phyloP scores from a whole-genome alignment of 148 eudicot genomes.

The Mesembryanthemum crystallinum region DNA sequence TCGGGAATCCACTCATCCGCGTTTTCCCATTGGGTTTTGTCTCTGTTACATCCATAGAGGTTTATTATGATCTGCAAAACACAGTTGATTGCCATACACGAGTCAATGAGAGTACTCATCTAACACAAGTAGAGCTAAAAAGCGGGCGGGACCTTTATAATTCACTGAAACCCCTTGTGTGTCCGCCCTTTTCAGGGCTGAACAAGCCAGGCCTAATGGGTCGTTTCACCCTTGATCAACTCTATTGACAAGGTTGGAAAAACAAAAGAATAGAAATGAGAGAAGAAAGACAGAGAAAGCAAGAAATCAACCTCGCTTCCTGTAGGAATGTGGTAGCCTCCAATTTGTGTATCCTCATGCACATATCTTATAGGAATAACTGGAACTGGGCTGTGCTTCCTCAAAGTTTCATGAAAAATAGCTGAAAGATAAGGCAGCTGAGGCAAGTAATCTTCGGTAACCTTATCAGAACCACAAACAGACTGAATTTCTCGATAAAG shows the following conservation, averaged over 20 bases:
- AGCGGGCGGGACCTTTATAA: too few species aligned
- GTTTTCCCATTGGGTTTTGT: slow-evolving; percentile 64
- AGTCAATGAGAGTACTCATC: neutral
- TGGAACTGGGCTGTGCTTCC: slow-evolving; percentile 74
- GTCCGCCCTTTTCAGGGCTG: too few species aligned
- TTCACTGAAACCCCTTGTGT: too few species aligned
- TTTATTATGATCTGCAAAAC: slow-evolving; percentile 63
- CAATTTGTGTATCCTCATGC: slow-evolving; percentile 70
- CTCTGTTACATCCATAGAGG: slow-evolving; percentile 79
- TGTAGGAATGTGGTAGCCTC: slow-evolving; percentile 68
- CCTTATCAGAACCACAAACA: slow-evolving; percentile 59
- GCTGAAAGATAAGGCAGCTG: slow-evolving; percentile 68
- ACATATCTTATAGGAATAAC: slow-evolving; percentile 68
- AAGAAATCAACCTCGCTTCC: slow-evolving; percentile 66
- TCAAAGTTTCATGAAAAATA: slow-evolving; percentile 79
- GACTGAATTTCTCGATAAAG: slow-evolving; percentile 49
- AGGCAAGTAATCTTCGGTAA: slow-evolving; percentile 67
- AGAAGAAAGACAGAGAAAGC: neutral
- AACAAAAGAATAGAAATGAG: neutral
- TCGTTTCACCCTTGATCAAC: too few species aligned
- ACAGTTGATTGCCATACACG: slow-evolving; percentile 1
- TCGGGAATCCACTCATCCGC: slow-evolving; percentile 86
- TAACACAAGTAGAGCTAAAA: too few species aligned
- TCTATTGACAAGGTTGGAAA: too few species aligned
- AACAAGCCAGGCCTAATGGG: too few species aligned